phyloP scores from a whole-genome alignment of 345 rosid genomes.

The Eutrema heterophyllum region DNA sequence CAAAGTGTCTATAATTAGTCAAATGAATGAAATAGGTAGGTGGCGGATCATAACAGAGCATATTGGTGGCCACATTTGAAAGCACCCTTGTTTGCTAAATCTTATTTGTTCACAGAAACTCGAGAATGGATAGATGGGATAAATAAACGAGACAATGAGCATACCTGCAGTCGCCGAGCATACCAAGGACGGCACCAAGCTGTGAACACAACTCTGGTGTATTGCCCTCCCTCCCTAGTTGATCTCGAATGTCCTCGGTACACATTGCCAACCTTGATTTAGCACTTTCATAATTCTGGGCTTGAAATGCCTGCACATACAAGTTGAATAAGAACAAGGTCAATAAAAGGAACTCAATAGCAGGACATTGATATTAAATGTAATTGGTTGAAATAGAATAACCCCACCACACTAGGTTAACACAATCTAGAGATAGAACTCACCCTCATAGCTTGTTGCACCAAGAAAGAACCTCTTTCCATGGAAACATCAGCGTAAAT shows the following conservation, averaged over 20 bases:
- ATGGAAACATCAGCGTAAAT: conserved; percentile 88
- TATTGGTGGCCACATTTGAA: conserved; percentile 1
- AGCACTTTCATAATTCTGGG: conserved; percentile 87
- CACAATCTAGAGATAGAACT: conserved; percentile 31
- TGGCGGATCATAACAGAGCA: not conserved
- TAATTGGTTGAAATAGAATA: not conserved
- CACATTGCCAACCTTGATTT: conserved; percentile 78
- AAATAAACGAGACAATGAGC: conserved; percentile 17
- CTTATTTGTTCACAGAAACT: not conserved
- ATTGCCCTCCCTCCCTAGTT: conserved; percentile 62
- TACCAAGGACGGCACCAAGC: conserved; percentile 97
- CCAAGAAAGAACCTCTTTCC: conserved; percentile 96
- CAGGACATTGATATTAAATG: not conserved
- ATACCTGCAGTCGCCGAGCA: conserved; percentile 99
- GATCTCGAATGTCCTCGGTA: conserved; percentile 75
- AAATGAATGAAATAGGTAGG: not conserved
- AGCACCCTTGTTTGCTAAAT: not conserved
- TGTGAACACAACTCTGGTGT: conserved; percentile 90
- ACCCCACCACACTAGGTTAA: not conserved
- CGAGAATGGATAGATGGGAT: not conserved
- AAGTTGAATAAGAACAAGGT: conserved; percentile 4
- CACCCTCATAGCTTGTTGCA: conserved; percentile 97
- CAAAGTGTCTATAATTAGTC: not conserved
- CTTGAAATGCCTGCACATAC: conserved; percentile 64
- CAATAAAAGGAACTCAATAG: not conserved